Conservation (phyloP, 192 early-diverging fungal species). For the Gorgonomyces haynaldii region DNA sequence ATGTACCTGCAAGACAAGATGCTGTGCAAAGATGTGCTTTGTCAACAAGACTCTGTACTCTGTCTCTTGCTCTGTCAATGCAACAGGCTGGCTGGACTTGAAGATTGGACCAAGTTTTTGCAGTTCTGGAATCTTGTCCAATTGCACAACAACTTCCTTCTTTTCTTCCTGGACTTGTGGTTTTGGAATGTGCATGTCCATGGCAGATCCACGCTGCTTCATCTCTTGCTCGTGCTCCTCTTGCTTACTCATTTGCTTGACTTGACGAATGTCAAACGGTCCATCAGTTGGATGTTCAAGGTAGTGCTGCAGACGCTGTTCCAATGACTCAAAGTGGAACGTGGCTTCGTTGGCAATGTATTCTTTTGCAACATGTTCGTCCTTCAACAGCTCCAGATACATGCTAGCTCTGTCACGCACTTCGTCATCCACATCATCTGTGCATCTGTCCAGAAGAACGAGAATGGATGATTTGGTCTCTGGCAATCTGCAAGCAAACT, state of each 20-base stretch:
- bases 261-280: conserved; percentile 69
- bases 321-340: conserved; percentile 72
- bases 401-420: conserved; percentile 92
- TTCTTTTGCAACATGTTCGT: conserved; percentile 45
- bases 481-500: conserved; percentile 77
- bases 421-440: conserved; percentile 97
- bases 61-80: conserved; percentile 85
- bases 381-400: conserved; percentile 68
- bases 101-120: conserved; percentile 73
- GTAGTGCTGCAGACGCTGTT: conserved; percentile 80
- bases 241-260: conserved; percentile 72
- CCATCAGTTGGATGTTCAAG: too few relatives aligned
- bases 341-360: conserved; percentile 81
- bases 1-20: conserved; percentile 85
- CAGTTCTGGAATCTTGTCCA: conserved; percentile 74
- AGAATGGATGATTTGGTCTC: conserved; percentile 54
- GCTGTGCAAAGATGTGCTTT: conserved; percentile 85
- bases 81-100: conserved; percentile 72
- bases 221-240: conserved; percentile 77
- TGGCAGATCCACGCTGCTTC: conserved; percentile 35
- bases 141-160: too few relatives aligned
- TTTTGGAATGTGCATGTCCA: not conserved
- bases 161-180: conserved; percentile 1
- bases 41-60: conserved; percentile 88
- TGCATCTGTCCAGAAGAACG: conserved; percentile 78